Conservation (phyloP, 208 protist species). For the Trypanosomatidae sp. region DNA sequence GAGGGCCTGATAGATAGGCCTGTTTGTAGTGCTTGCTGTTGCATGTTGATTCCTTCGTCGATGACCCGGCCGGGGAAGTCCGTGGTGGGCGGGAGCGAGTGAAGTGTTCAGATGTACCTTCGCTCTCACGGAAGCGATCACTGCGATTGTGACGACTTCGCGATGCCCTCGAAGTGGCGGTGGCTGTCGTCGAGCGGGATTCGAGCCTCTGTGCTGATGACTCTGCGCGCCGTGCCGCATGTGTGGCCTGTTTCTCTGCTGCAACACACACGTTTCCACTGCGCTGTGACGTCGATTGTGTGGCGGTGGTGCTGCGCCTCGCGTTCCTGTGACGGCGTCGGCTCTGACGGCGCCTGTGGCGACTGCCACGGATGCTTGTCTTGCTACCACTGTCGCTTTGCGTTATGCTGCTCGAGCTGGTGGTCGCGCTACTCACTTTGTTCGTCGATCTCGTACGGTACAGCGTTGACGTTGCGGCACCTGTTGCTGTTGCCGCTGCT, state of each 20-base stretch:
- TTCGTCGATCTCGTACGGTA: background rate
- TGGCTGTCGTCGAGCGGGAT: background rate
- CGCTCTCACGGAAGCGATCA: background rate
- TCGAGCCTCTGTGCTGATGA: background rate
- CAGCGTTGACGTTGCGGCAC: background rate
- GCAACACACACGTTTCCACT: background rate
- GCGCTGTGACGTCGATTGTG: constrained; percentile 1
- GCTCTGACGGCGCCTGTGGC: background rate
- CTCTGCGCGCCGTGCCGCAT: background rate
- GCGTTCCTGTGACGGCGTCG: constrained; percentile 5
- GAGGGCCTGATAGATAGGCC: background rate
- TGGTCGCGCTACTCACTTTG: constrained; percentile 12
- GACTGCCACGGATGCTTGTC: background rate
- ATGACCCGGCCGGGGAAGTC: background rate
- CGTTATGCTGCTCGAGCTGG: constrained; percentile 25
- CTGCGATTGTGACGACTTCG: background rate
- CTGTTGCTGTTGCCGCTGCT: background rate
- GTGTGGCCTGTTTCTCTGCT: background rate
- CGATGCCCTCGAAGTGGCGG: constrained; percentile 1
- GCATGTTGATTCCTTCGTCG: background rate
- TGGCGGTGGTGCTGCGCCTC: constrained; percentile 5
- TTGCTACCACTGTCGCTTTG: constrained; percentile 2
- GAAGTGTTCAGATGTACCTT: background rate
- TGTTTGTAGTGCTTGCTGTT: background rate
- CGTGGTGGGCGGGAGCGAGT: background rate